Percentiles rank a stretch among this genome's conserved stretches.
Evolutionary conservation across 108 stramenopile genomes (phyloP).

Genomic region (Fragilaria radians): DNA sequence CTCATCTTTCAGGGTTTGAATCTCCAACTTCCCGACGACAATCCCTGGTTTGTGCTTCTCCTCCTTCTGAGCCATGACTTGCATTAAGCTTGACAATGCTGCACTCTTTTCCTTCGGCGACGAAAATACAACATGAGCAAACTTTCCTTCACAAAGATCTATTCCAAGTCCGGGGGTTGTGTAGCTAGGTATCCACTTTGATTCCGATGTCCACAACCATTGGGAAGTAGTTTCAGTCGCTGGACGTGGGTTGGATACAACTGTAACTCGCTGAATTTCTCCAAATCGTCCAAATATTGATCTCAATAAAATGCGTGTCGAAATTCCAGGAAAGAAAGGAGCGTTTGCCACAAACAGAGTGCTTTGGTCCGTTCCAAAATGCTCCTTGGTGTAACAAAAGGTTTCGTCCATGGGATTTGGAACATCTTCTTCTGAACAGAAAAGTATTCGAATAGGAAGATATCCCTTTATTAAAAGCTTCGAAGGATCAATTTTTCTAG

Average conservation of each 20-base stretch:
- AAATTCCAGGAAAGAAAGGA: constrained; percentile 60
- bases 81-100: constrained; percentile 32
- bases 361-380: constrained; percentile 22
- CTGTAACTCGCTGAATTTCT: constrained; percentile 58
- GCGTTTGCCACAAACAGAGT: constrained; percentile 85
- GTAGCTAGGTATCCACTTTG: constrained; percentile 19
- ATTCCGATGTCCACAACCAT: constrained; percentile 1
- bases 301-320: constrained; percentile 45
- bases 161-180: too few species aligned
- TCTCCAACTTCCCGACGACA: constrained; percentile 30
- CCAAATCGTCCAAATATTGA: constrained; percentile 70
- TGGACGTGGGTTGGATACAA: constrained; percentile 61
- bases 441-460: constrained; percentile 62
- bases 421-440: constrained; percentile 18
- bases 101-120: constrained; percentile 60
- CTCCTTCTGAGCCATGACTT: constrained; percentile 30
- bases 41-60: constrained; percentile 20
- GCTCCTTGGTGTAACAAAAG: constrained; percentile 77
- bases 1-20: constrained; percentile 44
- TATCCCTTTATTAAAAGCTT: constrained; percentile 74
- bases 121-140: constrained; percentile 76
- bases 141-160: constrained; percentile 31
- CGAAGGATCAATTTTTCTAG: background rate
- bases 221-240: background rate
- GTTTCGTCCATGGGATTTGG: constrained; percentile 31